Percentiles rank a stretch among this genome's conserved stretches.
These are phyloP conservation scores for Euphorbia celastroides DNA, from an alignment of 441 rosid genomes.

Conservation along the genomic window DNA sequence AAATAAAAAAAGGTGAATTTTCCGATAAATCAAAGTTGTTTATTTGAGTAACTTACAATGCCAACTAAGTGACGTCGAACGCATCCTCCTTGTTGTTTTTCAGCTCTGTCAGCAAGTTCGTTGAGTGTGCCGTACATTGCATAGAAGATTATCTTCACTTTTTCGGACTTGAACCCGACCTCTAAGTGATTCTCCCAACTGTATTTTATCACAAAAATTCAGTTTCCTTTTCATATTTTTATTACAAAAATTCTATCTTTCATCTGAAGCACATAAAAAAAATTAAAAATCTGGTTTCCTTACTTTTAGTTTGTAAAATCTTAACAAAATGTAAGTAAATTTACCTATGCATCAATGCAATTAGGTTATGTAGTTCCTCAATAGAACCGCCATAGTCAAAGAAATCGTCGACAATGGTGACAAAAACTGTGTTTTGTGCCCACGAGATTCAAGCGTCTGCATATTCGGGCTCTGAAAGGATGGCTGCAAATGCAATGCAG, in stretches of 20 bases:
- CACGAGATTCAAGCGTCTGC: neutral
- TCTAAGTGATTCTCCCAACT: neutral
- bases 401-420: neutral
- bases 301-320: too few relatives aligned
- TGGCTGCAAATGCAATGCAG: neutral
- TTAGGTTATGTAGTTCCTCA: neutral
- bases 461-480: neutral
- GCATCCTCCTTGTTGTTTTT: neutral
- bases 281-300: too few relatives aligned
- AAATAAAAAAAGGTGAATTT: neutral
- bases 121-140: conserved; percentile 1
- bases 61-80: conserved; percentile 1
- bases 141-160: neutral
- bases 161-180: neutral
- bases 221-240: neutral
- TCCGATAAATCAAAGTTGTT: neutral
- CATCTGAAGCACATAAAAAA: too few relatives aligned
- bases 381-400: neutral
- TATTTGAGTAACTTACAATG: neutral
- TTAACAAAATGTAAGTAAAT: neutral
- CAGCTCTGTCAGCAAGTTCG: neutral
- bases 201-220: neutral
- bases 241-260: too few relatives aligned
- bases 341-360: neutral
- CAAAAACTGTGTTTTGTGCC: neutral